phyloP scores from a whole-genome alignment of 129 eudicot genomes.

The Helichrysum umbraculigerum region DNA sequence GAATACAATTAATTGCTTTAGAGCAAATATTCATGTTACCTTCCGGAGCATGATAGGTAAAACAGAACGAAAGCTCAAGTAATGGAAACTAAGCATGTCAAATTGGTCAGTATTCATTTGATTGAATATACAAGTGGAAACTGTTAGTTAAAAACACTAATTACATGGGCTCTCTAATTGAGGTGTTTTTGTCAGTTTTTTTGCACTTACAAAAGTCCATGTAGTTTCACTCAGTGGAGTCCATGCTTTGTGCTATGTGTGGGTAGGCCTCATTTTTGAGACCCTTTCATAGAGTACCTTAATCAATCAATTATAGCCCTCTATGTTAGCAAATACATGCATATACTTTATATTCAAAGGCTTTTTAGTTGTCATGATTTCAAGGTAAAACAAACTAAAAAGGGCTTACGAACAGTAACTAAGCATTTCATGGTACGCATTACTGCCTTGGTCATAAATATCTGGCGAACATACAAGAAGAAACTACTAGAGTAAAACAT shows the following conservation, averaged over 20 bases:
- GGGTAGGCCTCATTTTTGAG: slow-evolving; percentile 2
- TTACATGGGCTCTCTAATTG: neutral
- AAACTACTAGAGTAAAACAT: neutral
- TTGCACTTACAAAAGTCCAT: neutral
- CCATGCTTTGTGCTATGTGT: slow-evolving; percentile 4
- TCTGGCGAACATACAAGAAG: neutral
- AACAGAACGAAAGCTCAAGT: neutral
- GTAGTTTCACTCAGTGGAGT: neutral
- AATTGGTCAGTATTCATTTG: neutral
- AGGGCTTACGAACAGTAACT: neutral
- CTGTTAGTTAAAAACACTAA: neutral
- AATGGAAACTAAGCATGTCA: neutral
- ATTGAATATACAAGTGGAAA: neutral
- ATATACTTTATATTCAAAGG: neutral
- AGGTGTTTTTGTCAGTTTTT: neutral
- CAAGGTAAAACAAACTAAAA: neutral
- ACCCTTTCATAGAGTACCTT: neutral
- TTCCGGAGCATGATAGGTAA: slow-evolving; percentile 9
- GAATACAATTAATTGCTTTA: neutral
- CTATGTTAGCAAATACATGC: neutral
- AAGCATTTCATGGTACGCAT: neutral
- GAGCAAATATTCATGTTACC: neutral
- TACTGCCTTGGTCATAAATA: neutral
- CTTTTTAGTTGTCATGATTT: neutral
- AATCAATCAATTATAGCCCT: neutral